A percentile compares a stretch with the other conserved stretches of the same genome.
These are phyloP conservation scores for Populus euphratica DNA, from an alignment of 345 rosid genomes.

Conservation along the genomic window DNA sequence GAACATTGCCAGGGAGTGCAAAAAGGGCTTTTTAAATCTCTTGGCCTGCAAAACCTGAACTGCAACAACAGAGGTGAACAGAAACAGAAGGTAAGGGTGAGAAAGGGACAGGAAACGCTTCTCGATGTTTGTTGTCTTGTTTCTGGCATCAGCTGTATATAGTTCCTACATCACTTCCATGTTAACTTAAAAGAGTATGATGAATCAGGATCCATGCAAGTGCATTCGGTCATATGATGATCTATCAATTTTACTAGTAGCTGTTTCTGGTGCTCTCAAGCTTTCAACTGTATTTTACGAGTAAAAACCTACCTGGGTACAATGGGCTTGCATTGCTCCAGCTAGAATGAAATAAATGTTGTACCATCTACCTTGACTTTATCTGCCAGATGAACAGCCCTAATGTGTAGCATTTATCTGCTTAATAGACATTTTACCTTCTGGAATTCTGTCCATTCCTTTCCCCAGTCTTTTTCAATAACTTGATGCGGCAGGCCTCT, in stretches of 20 bases:
- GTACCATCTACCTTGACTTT: background rate
- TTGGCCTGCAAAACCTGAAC: background rate
- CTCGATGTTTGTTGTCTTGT: background rate
- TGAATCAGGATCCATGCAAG: background rate
- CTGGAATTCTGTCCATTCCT: background rate
- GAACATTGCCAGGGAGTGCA: background rate
- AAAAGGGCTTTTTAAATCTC: background rate
- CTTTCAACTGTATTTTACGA: background rate
- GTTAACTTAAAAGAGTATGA: background rate
- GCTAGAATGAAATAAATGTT: constrained; percentile 10
- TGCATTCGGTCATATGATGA: constrained; percentile 4
- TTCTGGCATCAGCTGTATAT: constrained; percentile 18
- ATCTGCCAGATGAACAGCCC: background rate
- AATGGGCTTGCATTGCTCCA: background rate
- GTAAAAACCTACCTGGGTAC: background rate
- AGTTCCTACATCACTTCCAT: background rate
- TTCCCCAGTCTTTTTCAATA: background rate
- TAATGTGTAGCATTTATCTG: background rate
- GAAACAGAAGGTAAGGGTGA: background rate
- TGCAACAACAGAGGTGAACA: background rate
- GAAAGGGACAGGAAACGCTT: background rate
- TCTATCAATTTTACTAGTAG: background rate
- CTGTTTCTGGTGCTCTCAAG: background rate
- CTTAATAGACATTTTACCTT: background rate
- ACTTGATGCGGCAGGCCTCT: background rate